A percentile compares a stretch with the other conserved stretches of the same genome.
Evolutionary conservation across 2,329 filamentous ascomycete species (phyloP).

Genomic region (Botryotinia narcissicola): DNA sequence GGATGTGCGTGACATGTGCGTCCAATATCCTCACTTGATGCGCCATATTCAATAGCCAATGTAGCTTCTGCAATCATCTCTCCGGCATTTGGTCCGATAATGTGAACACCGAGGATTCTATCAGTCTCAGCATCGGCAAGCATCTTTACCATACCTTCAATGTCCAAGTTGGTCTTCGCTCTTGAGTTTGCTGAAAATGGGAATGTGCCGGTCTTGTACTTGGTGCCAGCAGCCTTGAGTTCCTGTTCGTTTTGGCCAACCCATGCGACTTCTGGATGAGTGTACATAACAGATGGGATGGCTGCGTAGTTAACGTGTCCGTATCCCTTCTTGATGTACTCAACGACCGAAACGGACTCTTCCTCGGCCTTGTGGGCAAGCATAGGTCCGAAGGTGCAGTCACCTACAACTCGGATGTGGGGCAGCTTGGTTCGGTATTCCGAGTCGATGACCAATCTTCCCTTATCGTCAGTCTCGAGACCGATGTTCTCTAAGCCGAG

Average conservation of each 20-base stretch:
- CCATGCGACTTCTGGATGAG: conserved; percentile 97
- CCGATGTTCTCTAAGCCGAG: conserved; percentile 93
- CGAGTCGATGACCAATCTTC: conserved; percentile 93
- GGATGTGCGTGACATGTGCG: conserved; percentile 96
- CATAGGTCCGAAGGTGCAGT: conserved; percentile 97
- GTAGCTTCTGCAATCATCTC: conserved; percentile 99
- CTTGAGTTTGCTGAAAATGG: conserved; percentile 98
- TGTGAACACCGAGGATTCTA: conserved; percentile 91
- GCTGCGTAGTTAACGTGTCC: conserved; percentile 98
- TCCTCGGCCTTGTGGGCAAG: conserved; percentile 99
- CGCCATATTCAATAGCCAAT: conserved; percentile 92
- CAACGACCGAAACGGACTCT: conserved; percentile 89
- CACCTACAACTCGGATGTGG: conserved; percentile 95
- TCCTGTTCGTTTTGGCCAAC: conserved; percentile 97
- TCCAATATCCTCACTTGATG: conserved; percentile 89
- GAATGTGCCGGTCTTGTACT: conserved; percentile 92
- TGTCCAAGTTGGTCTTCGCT: conserved; percentile 97
- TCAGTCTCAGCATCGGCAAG: conserved; percentile 95
- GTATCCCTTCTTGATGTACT: conserved; percentile 97
- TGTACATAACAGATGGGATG: conserved; percentile 99
- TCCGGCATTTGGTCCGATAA: conserved; percentile 91
- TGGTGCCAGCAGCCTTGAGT: conserved; percentile 82
- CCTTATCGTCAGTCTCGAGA: conserved; percentile 86
- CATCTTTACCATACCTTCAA: conserved; percentile 96
- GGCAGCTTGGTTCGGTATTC: conserved; percentile 98